phyloP scores from a whole-genome alignment of 2,329 filamentous ascomycete genomes.

The Blumeria graminis region DNA sequence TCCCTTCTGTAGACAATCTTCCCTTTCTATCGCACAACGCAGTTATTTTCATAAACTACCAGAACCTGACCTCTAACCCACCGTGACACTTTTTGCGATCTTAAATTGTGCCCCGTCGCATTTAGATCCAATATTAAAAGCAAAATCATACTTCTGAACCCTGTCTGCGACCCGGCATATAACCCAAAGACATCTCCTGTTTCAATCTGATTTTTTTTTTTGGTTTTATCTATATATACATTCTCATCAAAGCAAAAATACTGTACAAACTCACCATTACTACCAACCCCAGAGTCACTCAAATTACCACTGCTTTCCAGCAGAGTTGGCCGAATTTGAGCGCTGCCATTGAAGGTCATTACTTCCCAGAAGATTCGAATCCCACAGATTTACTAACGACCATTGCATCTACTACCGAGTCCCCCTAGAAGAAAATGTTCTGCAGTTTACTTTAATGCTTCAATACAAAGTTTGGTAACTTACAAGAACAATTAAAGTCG shows the following conservation, averaged over 20 bases:
- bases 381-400: not conserved
- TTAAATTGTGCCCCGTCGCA: too few species aligned
- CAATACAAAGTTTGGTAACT: not conserved
- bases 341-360: not conserved
- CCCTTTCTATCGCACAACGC: too few species aligned
- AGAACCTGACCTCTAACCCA: too few species aligned
- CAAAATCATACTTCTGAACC: too few species aligned
- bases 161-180: too few species aligned
- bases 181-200: too few species aligned
- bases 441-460: not conserved
- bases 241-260: not conserved
- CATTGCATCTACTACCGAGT: not conserved
- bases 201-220: too few species aligned
- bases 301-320: not conserved
- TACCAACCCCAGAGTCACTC: not conserved
- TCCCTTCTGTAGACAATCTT: too few species aligned
- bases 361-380: not conserved
- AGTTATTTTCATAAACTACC: too few species aligned
- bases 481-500: not conserved
- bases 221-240: not conserved
- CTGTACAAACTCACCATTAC: not conserved
- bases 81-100: too few species aligned
- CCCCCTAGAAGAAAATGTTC: not conserved
- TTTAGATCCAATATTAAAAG: too few species aligned
- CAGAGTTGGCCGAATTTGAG: not conserved